Evolutionary conservation across 2,329 filamentous ascomycete genomes (phyloP).

Genomic region (Fusarium veterinarium): DNA sequence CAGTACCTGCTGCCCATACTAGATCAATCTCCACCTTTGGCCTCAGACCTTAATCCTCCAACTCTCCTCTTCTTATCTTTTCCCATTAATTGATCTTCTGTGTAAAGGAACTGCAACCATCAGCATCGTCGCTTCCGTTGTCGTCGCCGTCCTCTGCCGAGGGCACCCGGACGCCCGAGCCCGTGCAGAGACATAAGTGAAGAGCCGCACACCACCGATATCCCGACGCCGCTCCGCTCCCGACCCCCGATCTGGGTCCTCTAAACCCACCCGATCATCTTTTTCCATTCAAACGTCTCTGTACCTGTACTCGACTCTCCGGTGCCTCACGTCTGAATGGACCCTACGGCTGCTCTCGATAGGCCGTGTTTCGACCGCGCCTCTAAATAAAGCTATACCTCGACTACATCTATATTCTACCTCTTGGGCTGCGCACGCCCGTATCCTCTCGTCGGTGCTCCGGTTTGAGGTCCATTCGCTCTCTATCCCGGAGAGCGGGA

Average conservation of each 20-base stretch:
- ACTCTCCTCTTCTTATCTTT: constrained; percentile 18
- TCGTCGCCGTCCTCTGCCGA: constrained; percentile 41
- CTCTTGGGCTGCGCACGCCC: constrained; percentile 13
- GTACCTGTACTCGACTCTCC: constrained; percentile 23
- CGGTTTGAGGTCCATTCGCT: constrained; percentile 39
- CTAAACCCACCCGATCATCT: constrained; percentile 22
- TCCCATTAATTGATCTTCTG: constrained; percentile 6
- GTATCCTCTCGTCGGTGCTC: constrained; percentile 6
- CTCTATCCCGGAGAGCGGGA: constrained; percentile 34
- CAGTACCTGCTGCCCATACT: not conserved
- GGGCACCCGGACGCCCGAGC: constrained; percentile 46
- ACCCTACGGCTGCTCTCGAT: constrained; percentile 40
- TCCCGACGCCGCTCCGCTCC: constrained; percentile 35
- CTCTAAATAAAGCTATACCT: constrained; percentile 35
- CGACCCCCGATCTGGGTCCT: constrained; percentile 36
- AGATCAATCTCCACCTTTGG: constrained; percentile 28
- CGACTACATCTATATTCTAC: not conserved
- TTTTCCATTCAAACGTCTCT: constrained; percentile 14
- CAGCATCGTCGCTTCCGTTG: constrained; percentile 22
- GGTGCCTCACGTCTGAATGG: constrained; percentile 43
- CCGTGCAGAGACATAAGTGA: constrained; percentile 39
- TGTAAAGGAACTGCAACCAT: constrained; percentile 1
- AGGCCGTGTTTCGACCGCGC: constrained; percentile 46
- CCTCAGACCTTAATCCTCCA: constrained; percentile 29
- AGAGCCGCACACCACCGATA: constrained; percentile 38